These are phyloP conservation scores for Metarhizium brunneum DNA, from an alignment of 2,329 filamentous ascomycete species.

Conservation along the genomic window DNA sequence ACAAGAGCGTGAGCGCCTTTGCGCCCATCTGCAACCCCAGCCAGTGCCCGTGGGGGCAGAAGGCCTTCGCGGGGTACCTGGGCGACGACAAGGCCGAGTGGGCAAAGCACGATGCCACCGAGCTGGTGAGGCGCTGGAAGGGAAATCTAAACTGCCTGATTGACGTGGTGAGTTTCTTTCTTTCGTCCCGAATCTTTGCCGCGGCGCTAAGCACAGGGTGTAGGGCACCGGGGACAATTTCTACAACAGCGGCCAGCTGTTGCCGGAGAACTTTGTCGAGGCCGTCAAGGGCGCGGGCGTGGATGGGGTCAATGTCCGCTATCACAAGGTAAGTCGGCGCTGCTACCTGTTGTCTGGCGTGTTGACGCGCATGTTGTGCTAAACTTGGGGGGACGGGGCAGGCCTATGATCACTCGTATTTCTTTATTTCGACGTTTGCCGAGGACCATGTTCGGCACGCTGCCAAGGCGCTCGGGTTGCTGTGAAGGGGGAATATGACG, in stretches of 20 bases:
- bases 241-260: slow-evolving; percentile 85
- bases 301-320: slow-evolving; percentile 65
- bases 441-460: slow-evolving; percentile 88
- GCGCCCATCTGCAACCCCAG: slow-evolving; percentile 83
- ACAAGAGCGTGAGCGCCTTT: slow-evolving; percentile 82
- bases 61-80: slow-evolving; percentile 88
- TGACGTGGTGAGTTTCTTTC: slow-evolving; percentile 59
- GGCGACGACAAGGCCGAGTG: slow-evolving; percentile 68
- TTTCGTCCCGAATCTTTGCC: neutral
- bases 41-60: slow-evolving; percentile 86
- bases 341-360: too few relatives aligned
- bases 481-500: slow-evolving; percentile 15
- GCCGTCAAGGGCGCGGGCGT: slow-evolving; percentile 70
- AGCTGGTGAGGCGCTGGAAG: slow-evolving; percentile 71
- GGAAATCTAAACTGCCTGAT: slow-evolving; percentile 67
- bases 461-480: slow-evolving; percentile 62
- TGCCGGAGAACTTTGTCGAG: slow-evolving; percentile 84
- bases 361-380: too few relatives aligned
- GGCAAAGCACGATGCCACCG: slow-evolving; percentile 86
- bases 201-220: neutral
- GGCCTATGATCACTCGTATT: slow-evolving; percentile 97
- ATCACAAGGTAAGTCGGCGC: slow-evolving; percentile 56
- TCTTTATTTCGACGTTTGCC: slow-evolving; percentile 84
- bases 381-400: slow-evolving; percentile 18
- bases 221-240: slow-evolving; percentile 91